Percentiles rank a stretch among this genome's conserved stretches.
Evolutionary conservation across 495 filamentous ascomycete genomes (phyloP).

Genomic region (Lophiostoma macrostomum): DNA sequence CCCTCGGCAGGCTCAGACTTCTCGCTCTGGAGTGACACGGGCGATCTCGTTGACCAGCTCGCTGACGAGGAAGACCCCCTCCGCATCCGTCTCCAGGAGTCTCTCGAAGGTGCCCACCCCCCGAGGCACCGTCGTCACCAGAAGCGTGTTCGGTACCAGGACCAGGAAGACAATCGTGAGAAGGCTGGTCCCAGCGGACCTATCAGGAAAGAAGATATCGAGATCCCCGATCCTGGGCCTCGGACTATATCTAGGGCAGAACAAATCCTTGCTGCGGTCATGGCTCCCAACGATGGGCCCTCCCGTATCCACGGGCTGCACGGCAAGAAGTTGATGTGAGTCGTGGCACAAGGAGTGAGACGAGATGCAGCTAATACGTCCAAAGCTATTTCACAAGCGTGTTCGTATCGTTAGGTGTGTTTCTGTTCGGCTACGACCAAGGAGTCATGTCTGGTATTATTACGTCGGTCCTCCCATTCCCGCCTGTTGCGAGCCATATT

Average conservation of each 20-base stretch:
- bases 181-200: slow-evolving; percentile 45
- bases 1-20: slow-evolving; percentile 67
- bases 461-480: slow-evolving; percentile 60
- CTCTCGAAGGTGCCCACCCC: slow-evolving; percentile 56
- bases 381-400: slow-evolving; percentile 92
- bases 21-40: slow-evolving; percentile 86
- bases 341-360: slow-evolving; percentile 17
- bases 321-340: slow-evolving; percentile 90
- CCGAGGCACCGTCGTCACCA: slow-evolving; percentile 38
- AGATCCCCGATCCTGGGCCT: slow-evolving; percentile 67
- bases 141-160: slow-evolving; percentile 54
- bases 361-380: slow-evolving; percentile 5
- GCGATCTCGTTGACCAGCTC: slow-evolving; percentile 87
- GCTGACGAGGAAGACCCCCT: slow-evolving; percentile 77
- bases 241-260: slow-evolving; percentile 62
- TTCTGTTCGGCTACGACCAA: slow-evolving; percentile 98
- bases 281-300: slow-evolving; percentile 69
- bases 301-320: slow-evolving; percentile 82
- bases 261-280: slow-evolving; percentile 71
- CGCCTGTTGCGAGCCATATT: slow-evolving; percentile 11
- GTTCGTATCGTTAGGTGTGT: slow-evolving; percentile 96
- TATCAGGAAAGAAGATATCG: slow-evolving; percentile 73
- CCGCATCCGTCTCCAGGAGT: slow-evolving; percentile 59
- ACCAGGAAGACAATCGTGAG: slow-evolving; percentile 34
- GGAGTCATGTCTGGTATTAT: slow-evolving; percentile 99